Evolutionary conservation across 2,329 filamentous ascomycete genomes (phyloP).

Genomic region (Colletotrichum trifolii): DNA sequence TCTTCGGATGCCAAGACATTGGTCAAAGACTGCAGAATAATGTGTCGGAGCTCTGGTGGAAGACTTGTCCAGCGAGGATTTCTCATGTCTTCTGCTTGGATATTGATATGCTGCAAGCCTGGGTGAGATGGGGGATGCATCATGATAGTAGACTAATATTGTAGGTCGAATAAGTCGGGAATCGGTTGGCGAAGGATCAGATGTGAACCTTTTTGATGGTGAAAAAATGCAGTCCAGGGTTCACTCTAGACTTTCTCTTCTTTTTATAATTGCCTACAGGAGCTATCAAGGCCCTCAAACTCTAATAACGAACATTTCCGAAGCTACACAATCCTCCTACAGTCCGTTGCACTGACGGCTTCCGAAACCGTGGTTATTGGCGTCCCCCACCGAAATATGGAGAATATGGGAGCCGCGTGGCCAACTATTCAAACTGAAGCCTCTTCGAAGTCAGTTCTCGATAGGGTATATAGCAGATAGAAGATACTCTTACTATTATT

Average conservation of each 20-base stretch:
- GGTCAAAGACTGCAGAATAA: not conserved
- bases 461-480: no score
- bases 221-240: not conserved
- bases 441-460: no score
- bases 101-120: slow-evolving; percentile 5
- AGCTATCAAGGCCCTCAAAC: no score
- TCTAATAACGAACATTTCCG: no score
- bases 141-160: not conserved
- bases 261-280: no score
- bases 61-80: slow-evolving; percentile 1
- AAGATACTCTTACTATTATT: no score
- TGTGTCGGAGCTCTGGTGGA: slow-evolving; percentile 4
- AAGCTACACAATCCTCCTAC: no score
- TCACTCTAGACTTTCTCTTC: not conserved
- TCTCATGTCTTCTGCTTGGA: not conserved
- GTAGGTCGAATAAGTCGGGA: not conserved
- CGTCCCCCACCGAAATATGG: no score
- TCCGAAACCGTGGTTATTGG: no score
- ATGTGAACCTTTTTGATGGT: not conserved
- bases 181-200: not conserved
- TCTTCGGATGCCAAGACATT: not conserved
- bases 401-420: no score
- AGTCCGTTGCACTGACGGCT: no score
- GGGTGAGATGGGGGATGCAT: slow-evolving; percentile 2
- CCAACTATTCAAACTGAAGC: no score